Conservation (phyloP, 2,329 filamentous ascomycete genomes). For the Aspergillus luchuensis region DNA sequence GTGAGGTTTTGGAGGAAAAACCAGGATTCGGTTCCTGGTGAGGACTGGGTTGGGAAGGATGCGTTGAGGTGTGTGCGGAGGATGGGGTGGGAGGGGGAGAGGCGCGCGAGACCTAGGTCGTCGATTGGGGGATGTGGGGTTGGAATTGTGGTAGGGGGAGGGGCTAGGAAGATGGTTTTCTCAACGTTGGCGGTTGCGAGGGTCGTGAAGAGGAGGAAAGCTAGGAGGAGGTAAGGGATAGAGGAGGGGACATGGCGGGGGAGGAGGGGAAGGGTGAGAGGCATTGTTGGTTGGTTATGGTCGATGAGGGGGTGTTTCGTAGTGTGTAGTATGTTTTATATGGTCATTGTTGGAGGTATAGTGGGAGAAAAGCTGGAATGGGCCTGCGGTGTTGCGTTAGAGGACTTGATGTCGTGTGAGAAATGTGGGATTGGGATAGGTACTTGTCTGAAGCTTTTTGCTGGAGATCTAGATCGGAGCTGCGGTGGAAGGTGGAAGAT, state of each 20-base stretch:
- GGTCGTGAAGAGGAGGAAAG: slow-evolving; percentile 22
- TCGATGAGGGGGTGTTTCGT: neutral
- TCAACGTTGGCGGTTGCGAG: slow-evolving; percentile 71
- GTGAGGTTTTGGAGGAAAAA: slow-evolving; percentile 70
- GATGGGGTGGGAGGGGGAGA: slow-evolving; percentile 60
- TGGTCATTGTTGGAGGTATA: neutral
- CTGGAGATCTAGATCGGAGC: neutral
- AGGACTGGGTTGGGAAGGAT: slow-evolving; percentile 62
- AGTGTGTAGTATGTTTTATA: neutral
- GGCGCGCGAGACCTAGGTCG: slow-evolving; percentile 63
- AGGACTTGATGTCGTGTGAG: neutral
- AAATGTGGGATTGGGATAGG: neutral
- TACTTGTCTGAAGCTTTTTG: neutral
- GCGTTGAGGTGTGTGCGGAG: slow-evolving; percentile 68
- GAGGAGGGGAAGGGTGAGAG: slow-evolving; percentile 15
- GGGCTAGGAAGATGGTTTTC: slow-evolving; percentile 84
- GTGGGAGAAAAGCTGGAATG: neutral
- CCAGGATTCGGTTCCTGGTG: slow-evolving; percentile 71
- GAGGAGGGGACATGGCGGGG: slow-evolving; percentile 19
- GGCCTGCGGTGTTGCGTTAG: neutral
- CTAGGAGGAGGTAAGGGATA: slow-evolving; percentile 18
- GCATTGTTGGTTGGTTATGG: slow-evolving; percentile 14
- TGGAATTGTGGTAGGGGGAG: slow-evolving; percentile 59
- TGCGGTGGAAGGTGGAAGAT: neutral
- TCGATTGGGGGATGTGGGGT: slow-evolving; percentile 58